Conservation (phyloP, 139 green algal species). For the Desmodesmus armatus region DNA sequence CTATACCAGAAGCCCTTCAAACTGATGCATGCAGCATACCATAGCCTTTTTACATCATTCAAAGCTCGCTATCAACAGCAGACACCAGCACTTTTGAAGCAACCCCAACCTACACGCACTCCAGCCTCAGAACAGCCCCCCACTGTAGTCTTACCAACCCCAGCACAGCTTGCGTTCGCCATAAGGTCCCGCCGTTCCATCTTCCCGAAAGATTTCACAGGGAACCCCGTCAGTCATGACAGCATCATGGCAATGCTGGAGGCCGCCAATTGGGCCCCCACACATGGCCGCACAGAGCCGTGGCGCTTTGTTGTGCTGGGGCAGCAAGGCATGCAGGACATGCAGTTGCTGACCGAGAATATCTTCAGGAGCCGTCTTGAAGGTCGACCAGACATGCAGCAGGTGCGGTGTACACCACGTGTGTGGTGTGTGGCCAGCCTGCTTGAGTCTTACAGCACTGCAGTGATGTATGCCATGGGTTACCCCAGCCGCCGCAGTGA, state of each 20-base stretch:
- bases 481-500: no score
- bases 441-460: no score
- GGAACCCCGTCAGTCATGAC: constrained; percentile 15
- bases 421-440: no score
- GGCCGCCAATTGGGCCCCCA: constrained; percentile 62
- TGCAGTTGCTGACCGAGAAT: constrained; percentile 35
- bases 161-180: neutral
- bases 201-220: constrained; percentile 54
- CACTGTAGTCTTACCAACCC: neutral
- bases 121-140: no score
- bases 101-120: no score
- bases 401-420: neutral
- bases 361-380: neutral
- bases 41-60: neutral
- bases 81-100: neutral
- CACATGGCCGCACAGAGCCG: constrained; percentile 58
- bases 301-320: constrained; percentile 57
- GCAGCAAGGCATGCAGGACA: constrained; percentile 3
- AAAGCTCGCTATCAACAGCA: neutral
- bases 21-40: neutral
- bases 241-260: constrained; percentile 47
- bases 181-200: constrained; percentile 29
- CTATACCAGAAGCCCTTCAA: neutral
- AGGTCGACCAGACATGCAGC: neutral
- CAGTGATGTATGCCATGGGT: no score